A percentile compares a stretch with the other conserved stretches of the same genome.
Conservation (phyloP, 208 protist species). For the Trichomonas vaginalis region DNA sequence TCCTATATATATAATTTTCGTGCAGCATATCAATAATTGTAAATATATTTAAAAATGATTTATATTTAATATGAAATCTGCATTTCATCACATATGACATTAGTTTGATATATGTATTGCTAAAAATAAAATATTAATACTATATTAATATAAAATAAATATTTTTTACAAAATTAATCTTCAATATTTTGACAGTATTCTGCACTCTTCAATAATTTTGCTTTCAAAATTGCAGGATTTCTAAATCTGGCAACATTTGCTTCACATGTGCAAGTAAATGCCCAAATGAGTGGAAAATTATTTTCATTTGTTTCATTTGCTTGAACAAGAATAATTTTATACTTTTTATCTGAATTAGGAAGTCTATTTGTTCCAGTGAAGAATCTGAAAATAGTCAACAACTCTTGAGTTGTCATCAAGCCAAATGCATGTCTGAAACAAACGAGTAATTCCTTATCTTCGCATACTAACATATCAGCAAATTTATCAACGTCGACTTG, state of each 20-base stretch:
- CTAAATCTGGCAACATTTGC: neutral
- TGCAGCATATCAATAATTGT: too few species aligned
- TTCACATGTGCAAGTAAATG: neutral
- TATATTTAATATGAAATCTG: too few species aligned
- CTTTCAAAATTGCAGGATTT: neutral
- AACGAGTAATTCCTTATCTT: neutral
- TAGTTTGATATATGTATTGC: too few species aligned
- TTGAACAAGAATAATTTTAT: neutral
- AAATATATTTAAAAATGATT: too few species aligned
- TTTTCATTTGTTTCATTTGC: neutral
- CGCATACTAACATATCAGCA: neutral
- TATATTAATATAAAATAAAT: too few species aligned
- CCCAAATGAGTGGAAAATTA: neutral
- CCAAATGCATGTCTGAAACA: neutral
- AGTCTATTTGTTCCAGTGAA: neutral
- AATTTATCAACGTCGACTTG: neutral
- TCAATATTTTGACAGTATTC: too few species aligned
- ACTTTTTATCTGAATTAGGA: neutral
- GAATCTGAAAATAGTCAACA: neutral
- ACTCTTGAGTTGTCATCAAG: neutral
- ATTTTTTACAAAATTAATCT: too few species aligned
- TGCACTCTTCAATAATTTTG: too few species aligned
- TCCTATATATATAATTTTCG: too few species aligned
- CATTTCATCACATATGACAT: too few species aligned
- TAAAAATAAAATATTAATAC: too few species aligned